Conservation (phyloP, 2,329 filamentous ascomycete species). For the Beauveria sp. region DNA sequence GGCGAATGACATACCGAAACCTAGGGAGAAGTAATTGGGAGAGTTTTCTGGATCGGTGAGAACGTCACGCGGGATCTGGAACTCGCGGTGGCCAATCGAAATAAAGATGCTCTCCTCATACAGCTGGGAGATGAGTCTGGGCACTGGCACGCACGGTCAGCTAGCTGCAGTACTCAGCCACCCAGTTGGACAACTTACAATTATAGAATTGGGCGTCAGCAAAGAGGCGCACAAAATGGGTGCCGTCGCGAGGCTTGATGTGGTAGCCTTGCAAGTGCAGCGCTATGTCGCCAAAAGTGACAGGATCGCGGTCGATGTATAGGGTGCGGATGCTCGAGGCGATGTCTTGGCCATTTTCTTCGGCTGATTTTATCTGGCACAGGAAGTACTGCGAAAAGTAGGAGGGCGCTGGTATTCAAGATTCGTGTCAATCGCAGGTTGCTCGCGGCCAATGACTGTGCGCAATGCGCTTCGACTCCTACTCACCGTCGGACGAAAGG, state of each 20-base stretch:
- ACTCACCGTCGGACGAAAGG: constrained; percentile 63
- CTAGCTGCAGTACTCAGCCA: no score
- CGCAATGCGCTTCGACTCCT: not conserved
- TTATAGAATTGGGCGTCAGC: constrained; percentile 94
- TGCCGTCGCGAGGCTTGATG: constrained; percentile 69
- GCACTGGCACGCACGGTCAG: constrained; percentile 46
- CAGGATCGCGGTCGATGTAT: constrained; percentile 90
- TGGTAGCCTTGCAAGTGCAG: constrained; percentile 90
- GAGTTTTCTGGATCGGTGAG: constrained; percentile 80
- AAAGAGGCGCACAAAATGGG: constrained; percentile 86
- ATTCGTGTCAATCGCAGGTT: not conserved
- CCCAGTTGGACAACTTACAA: constrained; percentile 39
- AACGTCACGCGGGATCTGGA: constrained; percentile 82
- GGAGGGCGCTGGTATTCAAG: constrained; percentile 62
- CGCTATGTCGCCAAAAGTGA: constrained; percentile 82
- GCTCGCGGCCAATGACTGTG: not conserved
- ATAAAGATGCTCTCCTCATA: constrained; percentile 91
- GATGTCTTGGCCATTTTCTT: constrained; percentile 48
- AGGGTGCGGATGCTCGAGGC: constrained; percentile 60
- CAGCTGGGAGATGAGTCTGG: constrained; percentile 80
- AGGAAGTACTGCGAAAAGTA: constrained; percentile 95
- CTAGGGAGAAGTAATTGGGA: constrained; percentile 93
- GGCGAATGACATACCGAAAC: constrained; percentile 82
- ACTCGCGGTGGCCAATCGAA: constrained; percentile 77
- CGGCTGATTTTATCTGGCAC: constrained; percentile 64